phyloP scores from a whole-genome alignment of 495 filamentous ascomycete genomes.

The Usnea hakonensis region DNA sequence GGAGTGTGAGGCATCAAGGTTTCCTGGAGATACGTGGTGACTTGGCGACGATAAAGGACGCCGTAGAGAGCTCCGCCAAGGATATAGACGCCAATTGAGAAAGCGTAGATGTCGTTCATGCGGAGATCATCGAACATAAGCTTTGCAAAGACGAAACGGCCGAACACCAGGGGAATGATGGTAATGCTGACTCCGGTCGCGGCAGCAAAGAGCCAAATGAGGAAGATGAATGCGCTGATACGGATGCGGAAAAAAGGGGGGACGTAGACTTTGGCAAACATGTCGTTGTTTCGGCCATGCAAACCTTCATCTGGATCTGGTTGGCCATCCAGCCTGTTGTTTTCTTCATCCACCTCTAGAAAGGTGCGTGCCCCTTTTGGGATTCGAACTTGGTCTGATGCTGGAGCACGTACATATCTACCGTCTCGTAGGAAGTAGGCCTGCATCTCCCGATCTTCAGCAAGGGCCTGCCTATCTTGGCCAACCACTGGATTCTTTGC shows the following conservation, averaged over 20 bases:
- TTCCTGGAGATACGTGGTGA: conserved; percentile 7
- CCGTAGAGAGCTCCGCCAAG: conserved; percentile 58
- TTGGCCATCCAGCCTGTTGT: conserved; percentile 53
- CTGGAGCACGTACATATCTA: conserved; percentile 81
- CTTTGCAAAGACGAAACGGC: conserved; percentile 62
- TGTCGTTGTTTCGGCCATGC: conserved; percentile 54
- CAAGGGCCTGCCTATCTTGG: conserved; percentile 30
- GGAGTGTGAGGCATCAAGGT: conserved; percentile 24
- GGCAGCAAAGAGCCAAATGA: conserved; percentile 91
- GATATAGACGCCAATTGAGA: conserved; percentile 77
- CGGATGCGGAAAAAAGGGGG: conserved; percentile 77
- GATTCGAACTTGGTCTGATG: conserved; percentile 87
- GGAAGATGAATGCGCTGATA: conserved; percentile 75
- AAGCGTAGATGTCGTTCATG: conserved; percentile 94
- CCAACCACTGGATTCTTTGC: conserved; percentile 40
- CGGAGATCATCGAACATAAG: conserved; percentile 58
- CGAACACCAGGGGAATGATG: conserved; percentile 79
- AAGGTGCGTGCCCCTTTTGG: conserved; percentile 78
- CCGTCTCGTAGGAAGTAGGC: conserved; percentile 62
- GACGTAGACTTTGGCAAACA: conserved; percentile 79
- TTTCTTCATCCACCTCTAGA: conserved; percentile 66
- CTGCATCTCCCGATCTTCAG: conserved; percentile 33
- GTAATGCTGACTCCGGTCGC: conserved; percentile 84
- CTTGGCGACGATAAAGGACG: conserved; percentile 41
- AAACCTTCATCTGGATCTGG: conserved; percentile 53